A percentile compares a stretch with the other conserved stretches of the same genome.
These are phyloP conservation scores for Pichia nakasei DNA, from an alignment of 805 yeast species.

Conservation along the genomic window DNA sequence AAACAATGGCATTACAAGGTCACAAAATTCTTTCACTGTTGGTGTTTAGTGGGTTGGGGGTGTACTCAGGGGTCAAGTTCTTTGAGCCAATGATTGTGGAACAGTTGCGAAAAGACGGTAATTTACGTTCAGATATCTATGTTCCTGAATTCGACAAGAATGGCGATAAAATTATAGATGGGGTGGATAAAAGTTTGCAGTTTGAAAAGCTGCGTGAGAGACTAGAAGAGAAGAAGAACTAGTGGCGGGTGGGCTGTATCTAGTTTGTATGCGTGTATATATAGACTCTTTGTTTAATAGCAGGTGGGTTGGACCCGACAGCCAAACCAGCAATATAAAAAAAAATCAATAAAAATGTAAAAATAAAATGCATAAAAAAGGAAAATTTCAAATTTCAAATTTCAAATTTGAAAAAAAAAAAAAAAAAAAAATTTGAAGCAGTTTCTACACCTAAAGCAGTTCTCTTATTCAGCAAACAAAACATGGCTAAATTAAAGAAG, in stretches of 20 bases:
- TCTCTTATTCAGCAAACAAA: too few species aligned
- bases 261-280: not conserved
- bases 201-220: conserved; percentile 18
- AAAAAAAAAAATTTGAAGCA: too few species aligned
- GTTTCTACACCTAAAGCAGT: too few species aligned
- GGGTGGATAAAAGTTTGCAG: conserved; percentile 13
- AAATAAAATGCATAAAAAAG: too few species aligned
- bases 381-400: too few species aligned
- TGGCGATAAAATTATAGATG: conserved; percentile 26
- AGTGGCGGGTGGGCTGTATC: conserved; percentile 5
- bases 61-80: conserved; percentile 51
- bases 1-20: conserved; percentile 7
- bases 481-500: conserved; percentile 71
- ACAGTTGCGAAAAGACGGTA: conserved; percentile 56
- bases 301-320: too few species aligned
- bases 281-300: not conserved
- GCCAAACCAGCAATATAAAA: too few species aligned
- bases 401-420: too few species aligned
- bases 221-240: conserved; percentile 8
- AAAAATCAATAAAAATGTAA: too few species aligned
- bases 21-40: conserved; percentile 19
- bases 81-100: conserved; percentile 70
- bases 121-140: conserved; percentile 49
- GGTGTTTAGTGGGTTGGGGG: conserved; percentile 30
- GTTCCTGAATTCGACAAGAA: conserved; percentile 45